phyloP scores from a whole-genome alignment of 257 asterid genomes.

The Plantago elongata region DNA sequence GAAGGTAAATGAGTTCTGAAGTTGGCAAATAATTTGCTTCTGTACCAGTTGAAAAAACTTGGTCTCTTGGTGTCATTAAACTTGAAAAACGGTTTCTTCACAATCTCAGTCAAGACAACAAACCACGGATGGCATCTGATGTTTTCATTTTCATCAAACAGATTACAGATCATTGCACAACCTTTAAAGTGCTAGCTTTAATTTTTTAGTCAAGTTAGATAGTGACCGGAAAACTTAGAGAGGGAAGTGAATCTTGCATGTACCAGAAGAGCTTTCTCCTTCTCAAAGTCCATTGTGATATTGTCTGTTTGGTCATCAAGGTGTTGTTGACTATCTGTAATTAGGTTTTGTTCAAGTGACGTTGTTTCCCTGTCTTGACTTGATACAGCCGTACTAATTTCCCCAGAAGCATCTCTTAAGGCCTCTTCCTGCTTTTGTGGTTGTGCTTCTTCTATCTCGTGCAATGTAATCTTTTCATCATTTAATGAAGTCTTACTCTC shows the following conservation, averaged over 20 bases:
- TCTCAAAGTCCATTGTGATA: not conserved
- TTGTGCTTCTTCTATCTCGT: slow-evolving; percentile 14
- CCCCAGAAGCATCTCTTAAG: slow-evolving; percentile 1
- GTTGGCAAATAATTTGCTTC: not conserved
- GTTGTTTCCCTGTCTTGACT: not conserved
- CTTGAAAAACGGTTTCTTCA: too few species aligned
- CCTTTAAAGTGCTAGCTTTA: not conserved
- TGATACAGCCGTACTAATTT: slow-evolving; percentile 7
- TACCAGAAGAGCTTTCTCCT: too few species aligned
- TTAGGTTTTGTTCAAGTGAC: too few species aligned
- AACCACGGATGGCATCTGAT: too few species aligned
- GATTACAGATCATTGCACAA: too few species aligned
- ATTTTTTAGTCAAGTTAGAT: too few species aligned
- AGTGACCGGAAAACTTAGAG: too few species aligned
- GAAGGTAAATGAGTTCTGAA: slow-evolving; percentile 6
- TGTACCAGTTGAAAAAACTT: not conserved
- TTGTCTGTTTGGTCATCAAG: too few species aligned
- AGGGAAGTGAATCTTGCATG: too few species aligned
- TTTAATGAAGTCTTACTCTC: not conserved
- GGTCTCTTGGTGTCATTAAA: not conserved
- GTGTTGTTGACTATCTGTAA: too few species aligned
- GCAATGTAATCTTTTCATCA: slow-evolving; percentile 1
- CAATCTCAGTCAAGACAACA: too few species aligned
- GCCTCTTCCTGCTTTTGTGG: slow-evolving; percentile 11
- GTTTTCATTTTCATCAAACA: too few species aligned